Base-by-base conservation (phyloP, 2,329 filamentous ascomycete species). In the Trichophaea hybrida region DNA sequence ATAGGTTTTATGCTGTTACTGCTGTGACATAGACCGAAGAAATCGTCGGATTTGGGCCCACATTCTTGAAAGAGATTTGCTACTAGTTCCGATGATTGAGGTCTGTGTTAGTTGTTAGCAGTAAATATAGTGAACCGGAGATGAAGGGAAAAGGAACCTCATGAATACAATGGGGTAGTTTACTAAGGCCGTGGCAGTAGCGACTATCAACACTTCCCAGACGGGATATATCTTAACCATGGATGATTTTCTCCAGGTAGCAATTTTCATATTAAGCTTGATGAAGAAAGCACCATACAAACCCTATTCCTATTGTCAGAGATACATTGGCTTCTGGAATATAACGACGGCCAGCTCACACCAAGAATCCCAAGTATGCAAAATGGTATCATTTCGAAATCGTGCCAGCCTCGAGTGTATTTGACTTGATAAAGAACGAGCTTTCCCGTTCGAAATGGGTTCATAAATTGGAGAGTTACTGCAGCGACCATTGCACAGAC, bases 401-500 rank as follows among this genome's bases (percentile, higher is more conserved):
- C 86, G 72, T 97, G 89, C 91, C 91, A 98, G 52, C 84, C 84
- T 33, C 83, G 84, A 66, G 84, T 90, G 72, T 96, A 97, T 38
- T 87, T 91, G 69, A 96, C 90, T 73, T 98, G 90, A 71, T 95
- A 98, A 58, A 97, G 76, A 50, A 97, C 93, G 57, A 97, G 84
- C 72, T 98, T 94, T 57, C 91, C 93, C 1, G 90, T 94, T 57
- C 93, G 82, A 71, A 97, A 96, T 4, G 93, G 93, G 70, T 98
- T 93, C 63, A 95, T 65, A 50, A 67, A 67, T 72, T 97, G 91
- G 4, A 98, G 77, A 12, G 89, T 88, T 40, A 97, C 88, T 15
- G 93, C 91, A 13, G 90, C 93, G n/a, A 94, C 88, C 90, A 97
- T 97, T 70, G 93, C 93, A 69, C 93, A 97, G 44, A 98, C 93